Evolutionary conservation across 2,329 filamentous ascomycete species (phyloP), one percentile per base, ranked within the genome.

Genomic region (Dothistroma septosporum): DNA sequence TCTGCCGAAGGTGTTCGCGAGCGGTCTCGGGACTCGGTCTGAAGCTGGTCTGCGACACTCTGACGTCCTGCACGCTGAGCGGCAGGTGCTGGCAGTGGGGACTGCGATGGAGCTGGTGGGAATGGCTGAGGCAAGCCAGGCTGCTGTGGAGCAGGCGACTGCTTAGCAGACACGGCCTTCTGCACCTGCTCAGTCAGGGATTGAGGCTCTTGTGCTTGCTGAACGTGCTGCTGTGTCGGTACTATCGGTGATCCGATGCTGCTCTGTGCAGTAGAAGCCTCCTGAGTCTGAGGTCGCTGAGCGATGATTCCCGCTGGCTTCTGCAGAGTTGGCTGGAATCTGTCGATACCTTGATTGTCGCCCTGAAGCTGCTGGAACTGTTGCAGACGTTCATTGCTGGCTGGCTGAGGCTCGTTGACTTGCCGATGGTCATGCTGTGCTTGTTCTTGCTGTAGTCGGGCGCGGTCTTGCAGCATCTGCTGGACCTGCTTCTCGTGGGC

Each of bases 151-250:
- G 79, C 79, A 8, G 81, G 79, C 14, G 83, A 83, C 57, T 86
- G 81, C 69, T 85, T 85, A 6, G 81, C 80, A 47, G 83, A 83
- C 19, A 79, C 80, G 6, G 91, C 87, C 76, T 92, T 89, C 75
- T 92, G 89, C 0, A 94, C 90, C 75, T 93, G 90, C 73, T 96
- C 87, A 4, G 90, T 92, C 58, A 95, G 78, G 52, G 90, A 92
- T 14, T 92, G 81, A 21, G 80, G 75, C 62, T 85, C 81, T 53
- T 72, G 68, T 54, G 79, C 77, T 37, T 76, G 74, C 48, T 62
- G 57, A 37, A 56, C 59, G n/a, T 65, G 53, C 37, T 61, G 55
- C 10, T 55, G 57, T 32, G 57, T 47, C 11, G 49, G 46, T 8
- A 24, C 44, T 2, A 59, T 55, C 19, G 66, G 64, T 5, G 67